phyloP scores from a whole-genome alignment of 2,329 filamentous ascomycete species.

The Aspergillus tamarii region DNA sequence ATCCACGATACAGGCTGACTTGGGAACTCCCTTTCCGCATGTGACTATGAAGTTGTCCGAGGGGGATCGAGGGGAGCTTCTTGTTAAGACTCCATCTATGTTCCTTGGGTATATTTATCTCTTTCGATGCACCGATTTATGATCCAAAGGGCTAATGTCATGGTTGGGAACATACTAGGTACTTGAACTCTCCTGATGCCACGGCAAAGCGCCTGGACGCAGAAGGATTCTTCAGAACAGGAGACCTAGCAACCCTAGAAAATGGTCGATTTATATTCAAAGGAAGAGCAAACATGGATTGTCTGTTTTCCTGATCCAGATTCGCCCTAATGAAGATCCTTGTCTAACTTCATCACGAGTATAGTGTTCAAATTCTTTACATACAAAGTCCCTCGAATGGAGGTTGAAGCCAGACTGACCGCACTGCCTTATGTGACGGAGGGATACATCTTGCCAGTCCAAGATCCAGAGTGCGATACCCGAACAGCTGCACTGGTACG shows the following conservation, averaged over 20 bases:
- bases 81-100: not conserved
- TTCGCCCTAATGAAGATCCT: not conserved
- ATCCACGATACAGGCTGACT: not conserved
- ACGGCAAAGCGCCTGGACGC: not conserved
- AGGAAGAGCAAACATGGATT: not conserved
- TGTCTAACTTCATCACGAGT: not conserved
- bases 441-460: not conserved
- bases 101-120: not conserved
- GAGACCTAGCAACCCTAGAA: not conserved
- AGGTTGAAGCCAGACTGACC: not conserved
- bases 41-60: not conserved
- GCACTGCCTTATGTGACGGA: not conserved
- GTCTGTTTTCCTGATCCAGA: not conserved
- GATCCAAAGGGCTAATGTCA: not conserved
- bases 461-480: no score
- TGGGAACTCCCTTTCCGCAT: not conserved
- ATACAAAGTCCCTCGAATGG: not conserved
- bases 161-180: not conserved
- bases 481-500: no score
- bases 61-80: not conserved
- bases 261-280: not conserved
- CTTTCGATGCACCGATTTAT: not conserved
- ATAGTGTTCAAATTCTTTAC: not conserved
- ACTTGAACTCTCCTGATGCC: not conserved
- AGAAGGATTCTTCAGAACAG: not conserved